phyloP scores from a whole-genome alignment of 805 yeast species.

The Candida sakaeoensis region DNA sequence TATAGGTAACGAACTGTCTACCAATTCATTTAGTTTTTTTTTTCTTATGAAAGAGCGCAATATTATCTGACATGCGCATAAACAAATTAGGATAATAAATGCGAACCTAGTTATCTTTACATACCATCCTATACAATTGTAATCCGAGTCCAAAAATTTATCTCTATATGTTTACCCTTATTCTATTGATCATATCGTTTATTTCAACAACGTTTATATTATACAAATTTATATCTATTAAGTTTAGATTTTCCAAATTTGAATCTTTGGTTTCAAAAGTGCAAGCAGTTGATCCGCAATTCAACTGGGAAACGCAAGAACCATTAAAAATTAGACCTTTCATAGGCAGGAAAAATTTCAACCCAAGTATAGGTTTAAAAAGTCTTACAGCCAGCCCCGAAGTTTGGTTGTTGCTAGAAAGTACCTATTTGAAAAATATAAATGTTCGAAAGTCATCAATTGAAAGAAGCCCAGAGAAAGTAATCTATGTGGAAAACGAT shows the following conservation, averaged over 20 bases:
- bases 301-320: conserved; percentile 40
- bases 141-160: too few species aligned
- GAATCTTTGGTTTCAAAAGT: not conserved
- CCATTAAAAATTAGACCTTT: conserved; percentile 44
- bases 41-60: not conserved
- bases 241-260: not conserved
- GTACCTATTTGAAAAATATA: conserved; percentile 49
- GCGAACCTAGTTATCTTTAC: not conserved
- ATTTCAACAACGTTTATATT: not conserved
- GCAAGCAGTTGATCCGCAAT: conserved; percentile 16
- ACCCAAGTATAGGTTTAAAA: conserved; percentile 31
- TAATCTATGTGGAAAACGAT: conserved; percentile 22
- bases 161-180: not conserved
- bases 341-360: conserved; percentile 32
- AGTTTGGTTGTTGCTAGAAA: conserved; percentile 61
- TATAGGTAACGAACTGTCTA: too few species aligned
- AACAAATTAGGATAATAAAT: not conserved
- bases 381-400: conserved; percentile 33
- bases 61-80: not conserved
- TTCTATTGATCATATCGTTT: not conserved
- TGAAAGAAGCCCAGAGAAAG: conserved; percentile 26
- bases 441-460: conserved; percentile 34
- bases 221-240: not conserved
- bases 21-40: too few species aligned
- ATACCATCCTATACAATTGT: too few species aligned